These are phyloP conservation scores for Trypanosoma brucei DNA, from an alignment of 208 protist species.

Conservation along the genomic window DNA sequence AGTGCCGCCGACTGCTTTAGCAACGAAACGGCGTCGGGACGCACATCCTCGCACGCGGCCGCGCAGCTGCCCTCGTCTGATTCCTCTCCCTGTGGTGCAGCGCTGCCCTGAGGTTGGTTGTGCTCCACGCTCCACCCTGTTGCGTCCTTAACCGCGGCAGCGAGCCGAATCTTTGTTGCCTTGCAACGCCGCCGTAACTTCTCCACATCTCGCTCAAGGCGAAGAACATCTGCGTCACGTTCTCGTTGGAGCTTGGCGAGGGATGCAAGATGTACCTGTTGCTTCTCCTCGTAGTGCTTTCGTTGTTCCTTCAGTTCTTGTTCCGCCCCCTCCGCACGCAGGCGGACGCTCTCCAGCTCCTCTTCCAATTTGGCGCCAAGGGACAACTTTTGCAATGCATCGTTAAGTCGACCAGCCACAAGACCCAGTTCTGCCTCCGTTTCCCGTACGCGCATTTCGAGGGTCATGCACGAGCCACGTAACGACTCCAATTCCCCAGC, in stretches of 20 bases:
- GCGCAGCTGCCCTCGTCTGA: background rate
- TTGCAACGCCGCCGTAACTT: conserved; percentile 29
- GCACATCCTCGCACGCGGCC: background rate
- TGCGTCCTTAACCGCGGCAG: conserved; percentile 23
- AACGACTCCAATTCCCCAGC: background rate
- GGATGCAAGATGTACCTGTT: conserved; percentile 38
- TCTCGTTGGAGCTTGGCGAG: conserved; percentile 31
- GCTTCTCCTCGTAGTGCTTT: conserved; percentile 33
- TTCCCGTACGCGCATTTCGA: conserved; percentile 1
- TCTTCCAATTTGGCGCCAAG: conserved; percentile 9
- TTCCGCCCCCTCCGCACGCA: conserved; percentile 24
- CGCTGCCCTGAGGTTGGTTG: too few relatives aligned
- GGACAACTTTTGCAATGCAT: conserved; percentile 8
- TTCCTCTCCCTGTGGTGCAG: too few relatives aligned
- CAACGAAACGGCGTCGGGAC: conserved; percentile 21
- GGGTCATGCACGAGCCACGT: background rate
- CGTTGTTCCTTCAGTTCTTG: conserved; percentile 31
- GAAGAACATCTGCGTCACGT: conserved; percentile 30
- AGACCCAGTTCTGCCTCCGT: conserved; percentile 16
- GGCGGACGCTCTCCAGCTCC: conserved; percentile 16
- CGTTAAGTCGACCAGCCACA: background rate
- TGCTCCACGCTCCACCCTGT: background rate
- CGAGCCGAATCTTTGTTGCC: conserved; percentile 32
- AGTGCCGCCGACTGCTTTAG: conserved; percentile 24
- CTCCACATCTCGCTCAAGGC: conserved; percentile 24